A percentile compares a stretch with the other conserved stretches of the same genome.
Evolutionary conservation across 1,139 yeast species (phyloP).

Genomic region (Candida freyschussii): DNA sequence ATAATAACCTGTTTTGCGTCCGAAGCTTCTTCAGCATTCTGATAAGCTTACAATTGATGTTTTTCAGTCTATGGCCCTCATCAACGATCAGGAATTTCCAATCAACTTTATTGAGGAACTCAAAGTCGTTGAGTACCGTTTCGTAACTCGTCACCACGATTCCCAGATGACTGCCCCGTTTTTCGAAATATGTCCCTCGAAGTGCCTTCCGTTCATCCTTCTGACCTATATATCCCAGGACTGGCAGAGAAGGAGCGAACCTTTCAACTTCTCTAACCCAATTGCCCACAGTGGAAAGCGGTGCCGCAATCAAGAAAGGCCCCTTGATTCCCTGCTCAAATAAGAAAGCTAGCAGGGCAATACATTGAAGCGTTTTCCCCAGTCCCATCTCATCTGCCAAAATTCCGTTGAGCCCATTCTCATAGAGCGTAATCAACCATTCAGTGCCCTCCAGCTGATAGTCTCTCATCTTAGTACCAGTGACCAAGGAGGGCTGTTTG

Average conservation of each 20-base stretch:
- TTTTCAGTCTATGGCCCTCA: slow-evolving; percentile 90
- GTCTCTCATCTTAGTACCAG: slow-evolving; percentile 68
- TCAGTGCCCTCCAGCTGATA: slow-evolving; percentile 89
- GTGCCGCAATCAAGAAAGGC: slow-evolving; percentile 83
- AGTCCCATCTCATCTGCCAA: slow-evolving; percentile 97
- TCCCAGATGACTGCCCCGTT: slow-evolving; percentile 18
- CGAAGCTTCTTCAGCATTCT: slow-evolving; percentile 61
- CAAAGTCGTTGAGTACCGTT: slow-evolving; percentile 62
- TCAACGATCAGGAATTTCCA: slow-evolving; percentile 94
- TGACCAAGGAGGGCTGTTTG: slow-evolving; percentile 60
- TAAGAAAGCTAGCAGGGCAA: slow-evolving; percentile 69
- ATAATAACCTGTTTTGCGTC: slow-evolving; percentile 63
- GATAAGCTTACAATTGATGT: slow-evolving; percentile 71
- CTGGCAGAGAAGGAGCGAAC: slow-evolving; percentile 71
- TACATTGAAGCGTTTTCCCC: slow-evolving; percentile 88
- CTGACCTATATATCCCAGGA: slow-evolving; percentile 60
- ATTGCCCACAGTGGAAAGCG: slow-evolving; percentile 79
- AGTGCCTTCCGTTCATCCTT: slow-evolving; percentile 49
- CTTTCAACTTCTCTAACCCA: slow-evolving; percentile 70
- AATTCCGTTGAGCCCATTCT: slow-evolving; percentile 92
- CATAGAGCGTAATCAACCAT: slow-evolving; percentile 84
- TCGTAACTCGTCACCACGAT: slow-evolving; percentile 83
- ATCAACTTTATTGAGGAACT: slow-evolving; percentile 41
- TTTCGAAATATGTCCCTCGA: slow-evolving; percentile 32
- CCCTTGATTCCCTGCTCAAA: slow-evolving; percentile 78